Evolutionary conservation across 2,329 filamentous ascomycete species (phyloP), one percentile per base, ranked within the genome.

Genomic region (Periconia digitata): DNA sequence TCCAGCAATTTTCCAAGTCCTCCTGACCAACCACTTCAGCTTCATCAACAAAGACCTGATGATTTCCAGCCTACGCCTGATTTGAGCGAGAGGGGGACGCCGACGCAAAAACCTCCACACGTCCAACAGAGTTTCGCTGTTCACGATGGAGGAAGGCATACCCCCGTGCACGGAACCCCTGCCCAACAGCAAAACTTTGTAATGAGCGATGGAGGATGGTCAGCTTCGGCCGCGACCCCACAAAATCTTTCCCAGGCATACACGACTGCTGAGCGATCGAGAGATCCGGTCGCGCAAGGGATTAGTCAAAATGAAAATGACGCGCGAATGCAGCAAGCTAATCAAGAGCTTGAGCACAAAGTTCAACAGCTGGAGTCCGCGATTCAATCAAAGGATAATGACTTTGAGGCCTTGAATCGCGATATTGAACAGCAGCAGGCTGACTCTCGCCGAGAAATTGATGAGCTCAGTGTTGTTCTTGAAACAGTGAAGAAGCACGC

Each of bases 31-130:
- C 51, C 59, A 21, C 49, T 51, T n/a, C 50, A 49, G 5, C 18
- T 57, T 2, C 51, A 49, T 40, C 23, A 53, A 15, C 43, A 51
- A 8, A 50, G 55, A 22, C 50, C 49, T 17, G 59, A 68, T 41
- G 62, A 51, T 0, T 70, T 63, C 46, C 57, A 66, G 43, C 68
- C 66, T 16, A 71, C 66, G 5, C 67, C 67, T 21, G 63, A 65
- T 39, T 63, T 57, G 29, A 49, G 47, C n/a, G 16, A 20, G 12
- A 40, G 49, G n/a, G 54, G 52, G 27, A 51, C 51, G 37, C 56
- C 56, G n/a, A 18, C 37, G 15, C 40, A 13, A 13, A 42, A 18
- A 27, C 36, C 24, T 13, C 40, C 29, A 38, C 36, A 39, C n/a
- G 13, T 15, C 4, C 36, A 39, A n/a, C 48, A 43, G 12, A 29